phyloP scores from a whole-genome alignment of 23 red algal species.

The Rhodosorus marinus region DNA sequence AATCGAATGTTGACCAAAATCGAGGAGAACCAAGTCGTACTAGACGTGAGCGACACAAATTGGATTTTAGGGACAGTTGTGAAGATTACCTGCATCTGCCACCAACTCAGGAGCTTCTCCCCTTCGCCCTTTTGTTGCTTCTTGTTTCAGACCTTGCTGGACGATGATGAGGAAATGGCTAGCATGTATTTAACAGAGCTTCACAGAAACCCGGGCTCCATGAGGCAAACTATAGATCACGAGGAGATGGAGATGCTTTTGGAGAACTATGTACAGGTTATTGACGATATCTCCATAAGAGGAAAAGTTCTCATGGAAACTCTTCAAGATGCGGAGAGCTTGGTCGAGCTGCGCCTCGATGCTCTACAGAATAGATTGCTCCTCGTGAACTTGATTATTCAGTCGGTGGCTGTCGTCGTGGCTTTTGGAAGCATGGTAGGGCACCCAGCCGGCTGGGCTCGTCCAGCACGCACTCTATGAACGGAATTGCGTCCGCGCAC shows the following conservation, averaged over 20 bases:
- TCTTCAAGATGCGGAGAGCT: conserved; percentile 73
- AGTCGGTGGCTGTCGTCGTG: conserved; percentile 26
- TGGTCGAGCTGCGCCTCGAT: conserved; percentile 75
- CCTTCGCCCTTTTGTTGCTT: too few species aligned
- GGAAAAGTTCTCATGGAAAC: conserved; percentile 28
- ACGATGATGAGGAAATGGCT: conserved; percentile 88
- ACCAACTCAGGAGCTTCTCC: too few species aligned
- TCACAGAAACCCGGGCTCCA: conserved; percentile 14
- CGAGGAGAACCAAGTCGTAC: conserved; percentile 23
- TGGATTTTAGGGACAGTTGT: too few species aligned
- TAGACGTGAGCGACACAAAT: too few species aligned
- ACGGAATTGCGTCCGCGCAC: background rate
- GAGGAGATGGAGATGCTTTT: conserved; percentile 67
- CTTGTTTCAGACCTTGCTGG: too few species aligned
- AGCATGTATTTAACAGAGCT: conserved; percentile 79
- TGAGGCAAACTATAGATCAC: conserved; percentile 42
- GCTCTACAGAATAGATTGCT: conserved; percentile 77
- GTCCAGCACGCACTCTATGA: too few species aligned
- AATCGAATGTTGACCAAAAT: conserved; percentile 29
- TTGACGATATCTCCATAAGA: conserved; percentile 45
- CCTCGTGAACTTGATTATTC: conserved; percentile 53
- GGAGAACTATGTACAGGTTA: conserved; percentile 62
- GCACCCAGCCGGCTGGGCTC: too few species aligned
- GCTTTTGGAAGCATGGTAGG: conserved; percentile 51
- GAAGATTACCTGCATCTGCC: too few species aligned